Base-by-base conservation (phyloP, 2,329 filamentous ascomycete genomes). In the Elsinoe necatrix region DNA sequence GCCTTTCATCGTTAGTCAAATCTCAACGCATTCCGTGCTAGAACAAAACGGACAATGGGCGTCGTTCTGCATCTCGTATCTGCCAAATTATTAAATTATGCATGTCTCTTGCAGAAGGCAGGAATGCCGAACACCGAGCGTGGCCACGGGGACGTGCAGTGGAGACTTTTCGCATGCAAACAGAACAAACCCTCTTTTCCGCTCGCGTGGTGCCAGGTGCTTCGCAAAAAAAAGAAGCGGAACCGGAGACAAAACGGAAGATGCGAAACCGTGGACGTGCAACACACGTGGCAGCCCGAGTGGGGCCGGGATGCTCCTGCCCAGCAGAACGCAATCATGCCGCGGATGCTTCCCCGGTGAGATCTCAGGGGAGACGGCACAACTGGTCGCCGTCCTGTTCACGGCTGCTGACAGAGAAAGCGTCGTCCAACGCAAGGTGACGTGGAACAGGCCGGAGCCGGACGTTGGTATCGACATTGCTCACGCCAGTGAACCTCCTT, bases 201-300 rank as follows among this genome's bases (percentile, higher is more conserved):
- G 45, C 45, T 50, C 45, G 45, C 25, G 25, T 50, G 45, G 45
- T 45, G 41, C 14, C 21, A 12, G 11, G 12, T 45, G 41, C 41
- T 12, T 14, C 20, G 27, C 27, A 4, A 25, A 25, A 1, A 23
- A 23, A 4, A 25, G 20, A 21, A 45, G n/a, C 20, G 41, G 41
- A 23, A 6, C 39, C n/a, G n/a, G n/a, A 18, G n/a, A 18, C n/a
- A 20, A 18, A 21, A 12, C n/a, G 18, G 39, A 23, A 43, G 21
- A 43, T 43, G 41, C 41, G 43, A 48, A 48, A 48, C 27, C 45
- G 16, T 34, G 45, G 23, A 9, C 45, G 14, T 50, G 25, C 45
- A 29, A 21, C 20, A 47, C 42, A 50, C 45, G 45, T 50, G 45
- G 45, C 45, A 50, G 45, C 45, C 45, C 31, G 45, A 9, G 45